A percentile compares a stretch with the other conserved stretches of the same genome.
Conservation (phyloP, 371 early-diverging fungal species). For the Cokeromyces recurvatus region DNA sequence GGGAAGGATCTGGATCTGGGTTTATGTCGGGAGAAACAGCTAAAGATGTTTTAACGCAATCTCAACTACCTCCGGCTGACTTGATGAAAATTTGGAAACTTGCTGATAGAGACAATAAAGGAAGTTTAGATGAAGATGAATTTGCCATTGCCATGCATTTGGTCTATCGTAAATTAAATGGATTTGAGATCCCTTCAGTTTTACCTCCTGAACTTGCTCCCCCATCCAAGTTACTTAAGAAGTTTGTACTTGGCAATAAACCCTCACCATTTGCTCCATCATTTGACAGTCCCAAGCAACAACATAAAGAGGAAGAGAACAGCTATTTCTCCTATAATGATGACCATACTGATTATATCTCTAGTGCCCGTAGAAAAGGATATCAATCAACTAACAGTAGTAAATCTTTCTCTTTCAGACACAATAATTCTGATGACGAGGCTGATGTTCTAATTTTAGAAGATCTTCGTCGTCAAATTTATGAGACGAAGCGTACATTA, state of each 20-base stretch:
- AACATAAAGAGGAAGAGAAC: slow-evolving; percentile 3
- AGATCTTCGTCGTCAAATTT: slow-evolving; percentile 46
- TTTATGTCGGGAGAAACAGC: slow-evolving; percentile 82
- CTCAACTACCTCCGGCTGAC: slow-evolving; percentile 29
- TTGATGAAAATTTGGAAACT: slow-evolving; percentile 48
- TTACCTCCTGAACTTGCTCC: slow-evolving; percentile 83
- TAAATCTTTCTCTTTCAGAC: slow-evolving; percentile 7
- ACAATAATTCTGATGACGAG: slow-evolving; percentile 13
- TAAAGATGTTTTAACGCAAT: slow-evolving; percentile 65
- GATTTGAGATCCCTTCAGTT: slow-evolving; percentile 67
- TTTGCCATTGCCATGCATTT: slow-evolving; percentile 54
- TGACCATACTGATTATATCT: slow-evolving; percentile 44
- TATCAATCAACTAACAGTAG: slow-evolving; percentile 4
- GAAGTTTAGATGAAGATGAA: slow-evolving; percentile 46
- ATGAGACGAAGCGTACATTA: slow-evolving; percentile 36
- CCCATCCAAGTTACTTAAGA: slow-evolving; percentile 63
- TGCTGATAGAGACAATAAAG: slow-evolving; percentile 43
- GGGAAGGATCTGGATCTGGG: slow-evolving; percentile 77
- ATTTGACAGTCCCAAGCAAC: slow-evolving; percentile 6
- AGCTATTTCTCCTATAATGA: slow-evolving; percentile 24
- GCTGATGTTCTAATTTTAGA: slow-evolving; percentile 20
- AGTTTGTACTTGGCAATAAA: slow-evolving; percentile 43
- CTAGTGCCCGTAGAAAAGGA: slow-evolving; percentile 47
- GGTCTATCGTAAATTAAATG: slow-evolving; percentile 69
- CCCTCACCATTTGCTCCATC: slow-evolving; percentile 20